Base-by-base conservation (phyloP, 2,329 filamentous ascomycete genomes). In the Nemania bipapillata region DNA sequence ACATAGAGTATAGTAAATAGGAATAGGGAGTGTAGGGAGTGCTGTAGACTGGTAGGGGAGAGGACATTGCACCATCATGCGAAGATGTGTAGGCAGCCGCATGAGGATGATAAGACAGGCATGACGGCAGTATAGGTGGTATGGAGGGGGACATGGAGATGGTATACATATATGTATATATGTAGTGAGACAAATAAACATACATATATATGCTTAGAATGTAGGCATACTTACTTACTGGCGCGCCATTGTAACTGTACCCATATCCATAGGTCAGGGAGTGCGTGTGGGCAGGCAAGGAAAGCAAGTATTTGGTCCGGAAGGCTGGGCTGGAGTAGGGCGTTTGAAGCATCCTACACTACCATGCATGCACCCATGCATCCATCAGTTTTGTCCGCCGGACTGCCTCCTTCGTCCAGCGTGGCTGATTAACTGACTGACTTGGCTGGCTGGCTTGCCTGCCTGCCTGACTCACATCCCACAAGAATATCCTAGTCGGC, bases 61-160 rank as follows among this genome's bases (percentile, higher is more conserved):
- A 50, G 37, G 40, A 45, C 17, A 20, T 17, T 45, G n/a, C 40
- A 45, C 17, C 17, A 45, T 20, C 30, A 60, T 60, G 57, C 57
- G 42, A 52, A 4, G 57, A 52, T 45, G 40, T 45, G 50, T 17
- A 66, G 64, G 58, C 57, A 63, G 28, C 45, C 52, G 45, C 52
- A 57, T 35, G 17, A 37, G 28, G 40, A 9, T 49, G 12, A 37
- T 61, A 65, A 65, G 63, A 65, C 63, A 55, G 30, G 63, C 63
- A 65, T 61, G 45, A n/a, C 32, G 28, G 40, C 50, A 50, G 30
- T 47, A 55, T 61, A 40, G 52, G 49, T 53, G 35, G 15, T 15
- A 17, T 17, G 8, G 9, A n/a, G 12, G 22, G n/a, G 15, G 47
- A 22, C 17, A 26, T 26, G 50, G 2, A 15, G 32, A 11, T 7